Evolutionary conservation across 305 asterid species (phyloP), one percentile per base, ranked within the genome.

Genomic region (Nicotiana rustica): DNA sequence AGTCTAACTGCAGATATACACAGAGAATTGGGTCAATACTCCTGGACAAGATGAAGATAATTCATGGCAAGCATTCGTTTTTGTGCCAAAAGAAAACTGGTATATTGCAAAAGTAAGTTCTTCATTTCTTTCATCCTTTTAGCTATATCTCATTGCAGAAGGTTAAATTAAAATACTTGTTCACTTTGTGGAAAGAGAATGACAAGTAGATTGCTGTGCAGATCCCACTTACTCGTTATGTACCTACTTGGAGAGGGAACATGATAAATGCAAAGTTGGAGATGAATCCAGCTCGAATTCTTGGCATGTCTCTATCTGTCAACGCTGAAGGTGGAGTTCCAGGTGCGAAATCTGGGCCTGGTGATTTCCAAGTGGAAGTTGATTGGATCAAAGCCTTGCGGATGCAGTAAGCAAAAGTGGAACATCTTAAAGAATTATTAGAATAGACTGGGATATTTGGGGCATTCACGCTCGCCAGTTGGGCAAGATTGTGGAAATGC

Each of bases 21-120:
- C 99, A 13, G 98, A 96, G 87, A 96, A 96, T 83, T 96, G 99
- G 99, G 99, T 96, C 65, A 96, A 96, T 83, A 92, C 97, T 86
- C 99, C 98, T 3, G 99, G 98, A 81, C 98, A 96, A 88, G 93
- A 90, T 84, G 99, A 96, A 90, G 99, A 96, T 89, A 96, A 96
- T 92, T 96, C 97, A 29, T 96, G 99, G 99, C 99, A 94, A 83
- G 98, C 98, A 60, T 94, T 92, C 79, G 92, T 94, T 79, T 89
- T 80, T 79, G 99, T 94, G 77, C 98, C 98, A 17, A 88, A 87
- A 88, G 98, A 87, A 85, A 85, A 91, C 91, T 96, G 99, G 99
- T 92, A 91, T 84, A 93, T 96, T 52, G 92, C 97, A 1, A 94
- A 96, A 97, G 98, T 87, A 88, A 86, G 92, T 85, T 4, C 85